Evolutionary conservation across 1,284 basidiomycete genomes (phyloP), one percentile per base, ranked within the genome.

Genomic region (Gomphus bonarii): DNA sequence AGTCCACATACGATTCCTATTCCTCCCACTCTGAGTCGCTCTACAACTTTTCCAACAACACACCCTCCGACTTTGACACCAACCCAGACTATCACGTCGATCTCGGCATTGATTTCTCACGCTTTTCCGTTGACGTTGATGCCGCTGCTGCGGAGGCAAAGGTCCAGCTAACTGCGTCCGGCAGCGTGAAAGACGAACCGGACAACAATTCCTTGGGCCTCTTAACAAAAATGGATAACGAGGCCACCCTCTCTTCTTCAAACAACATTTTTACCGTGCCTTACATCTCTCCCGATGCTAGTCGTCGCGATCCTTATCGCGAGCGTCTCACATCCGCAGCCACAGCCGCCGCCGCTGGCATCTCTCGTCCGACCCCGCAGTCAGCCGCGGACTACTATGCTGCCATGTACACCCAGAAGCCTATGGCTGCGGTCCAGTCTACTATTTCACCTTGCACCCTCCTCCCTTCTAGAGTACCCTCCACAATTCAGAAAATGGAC

Each of bases 51-150:
- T 74, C 76, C 62, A 69, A 74, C 62, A 69, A 74, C 59, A 75
- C 75, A 40, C 72, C 75, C 5, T 76, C 78, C 65, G 67, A 66
- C 59, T 71, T 78, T 59, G 68, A 75, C 60, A 74, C 76, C 62
- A 73, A 74, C 65, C 79, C 75, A 64, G 78, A 75, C 56, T 77
- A 77, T 68, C 73, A 75, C 58, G 70, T 79, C 63, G 82, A 84
- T 70, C 68, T 85, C 58, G 82, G 85, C 63, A 84, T 87, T 80
- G 82, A 84, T 63, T 86, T 88, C 64, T 76, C 79, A 60, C 73
- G 79, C 31, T 76, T 84, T 61, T 70, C 74, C n/a, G 59, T 57
- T 46, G 62, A 75, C 55, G 69, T 71, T 54, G 72, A 67, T 60
- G 66, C 69, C 51, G 72, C 73, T 62, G 77, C 78, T 36, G 80